Evolutionary conservation across 2,329 filamentous ascomycete genomes (phyloP).

Genomic region (Gaeumannomyces sp.): DNA sequence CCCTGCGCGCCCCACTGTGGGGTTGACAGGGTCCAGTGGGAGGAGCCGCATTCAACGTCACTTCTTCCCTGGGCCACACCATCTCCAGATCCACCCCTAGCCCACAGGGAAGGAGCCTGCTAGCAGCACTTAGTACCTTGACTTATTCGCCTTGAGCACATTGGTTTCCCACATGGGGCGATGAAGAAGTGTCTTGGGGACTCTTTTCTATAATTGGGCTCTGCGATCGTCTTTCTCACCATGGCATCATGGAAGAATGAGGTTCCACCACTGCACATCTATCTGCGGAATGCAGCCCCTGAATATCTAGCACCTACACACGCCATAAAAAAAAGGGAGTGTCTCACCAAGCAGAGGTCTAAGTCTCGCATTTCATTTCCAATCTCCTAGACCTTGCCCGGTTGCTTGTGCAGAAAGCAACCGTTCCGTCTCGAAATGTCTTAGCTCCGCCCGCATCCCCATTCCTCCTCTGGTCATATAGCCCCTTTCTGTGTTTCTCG

Average conservation of each 20-base stretch:
- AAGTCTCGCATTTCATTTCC: not conserved
- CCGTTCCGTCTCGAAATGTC: not conserved
- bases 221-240: not conserved
- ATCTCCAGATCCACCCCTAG: not conserved
- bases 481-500: not conserved
- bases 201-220: too few relatives aligned
- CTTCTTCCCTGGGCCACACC: not conserved
- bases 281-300: not conserved
- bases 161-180: too few relatives aligned
- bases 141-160: too few relatives aligned
- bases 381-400: not conserved
- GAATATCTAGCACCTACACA: not conserved
- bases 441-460: not conserved
- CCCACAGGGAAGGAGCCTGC: too few relatives aligned
- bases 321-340: not conserved
- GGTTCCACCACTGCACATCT: not conserved
- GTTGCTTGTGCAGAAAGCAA: not conserved
- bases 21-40: not conserved
- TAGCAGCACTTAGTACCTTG: too few relatives aligned
- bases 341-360: too few relatives aligned
- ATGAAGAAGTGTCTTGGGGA: not conserved
- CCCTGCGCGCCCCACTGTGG: not conserved
- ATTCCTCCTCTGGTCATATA: not conserved
- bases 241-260: not conserved
- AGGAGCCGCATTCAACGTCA: conserved; percentile 5